A percentile compares a stretch with the other conserved stretches of the same genome.
Conservation (phyloP, 768 basidiomycete species). For the Lentinula sp. region DNA sequence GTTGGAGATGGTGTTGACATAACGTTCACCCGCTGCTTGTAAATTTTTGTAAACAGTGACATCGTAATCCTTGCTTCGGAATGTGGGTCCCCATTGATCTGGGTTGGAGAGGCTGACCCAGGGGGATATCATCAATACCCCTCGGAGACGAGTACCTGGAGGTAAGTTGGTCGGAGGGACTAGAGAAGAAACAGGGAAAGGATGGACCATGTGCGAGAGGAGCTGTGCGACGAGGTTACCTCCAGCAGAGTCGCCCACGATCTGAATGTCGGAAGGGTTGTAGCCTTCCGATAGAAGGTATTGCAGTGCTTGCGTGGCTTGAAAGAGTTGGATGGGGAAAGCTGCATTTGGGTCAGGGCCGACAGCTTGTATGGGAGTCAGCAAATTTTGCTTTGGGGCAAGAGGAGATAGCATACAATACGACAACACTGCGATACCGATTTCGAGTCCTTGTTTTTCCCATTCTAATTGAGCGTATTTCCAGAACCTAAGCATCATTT, state of each 20-base stretch:
- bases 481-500: neutral
- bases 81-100: conserved; percentile 16
- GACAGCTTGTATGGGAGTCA: neutral
- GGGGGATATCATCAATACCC: conserved; percentile 29
- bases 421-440: conserved; percentile 6
- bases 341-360: neutral
- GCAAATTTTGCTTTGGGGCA: neutral
- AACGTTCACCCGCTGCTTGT: neutral
- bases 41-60: neutral
- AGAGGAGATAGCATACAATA: conserved; percentile 3
- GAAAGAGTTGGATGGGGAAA: conserved; percentile 14
- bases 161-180: conserved; percentile 14
- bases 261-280: conserved; percentile 10
- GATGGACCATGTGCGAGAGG: conserved; percentile 15
- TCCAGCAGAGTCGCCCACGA: conserved; percentile 16
- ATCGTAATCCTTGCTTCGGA: conserved; percentile 4
- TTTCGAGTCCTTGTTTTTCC: neutral
- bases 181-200: neutral
- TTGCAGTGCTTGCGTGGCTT: conserved; percentile 11
- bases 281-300: conserved; percentile 12
- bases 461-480: conserved; percentile 2
- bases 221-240: conserved; percentile 14
- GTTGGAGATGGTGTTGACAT: conserved; percentile 19
- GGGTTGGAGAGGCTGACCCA: conserved; percentile 11
- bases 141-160: conserved; percentile 16